Evolutionary conservation across 768 basidiomycete species (phyloP).

Genomic region (Austroboletus festivus): DNA sequence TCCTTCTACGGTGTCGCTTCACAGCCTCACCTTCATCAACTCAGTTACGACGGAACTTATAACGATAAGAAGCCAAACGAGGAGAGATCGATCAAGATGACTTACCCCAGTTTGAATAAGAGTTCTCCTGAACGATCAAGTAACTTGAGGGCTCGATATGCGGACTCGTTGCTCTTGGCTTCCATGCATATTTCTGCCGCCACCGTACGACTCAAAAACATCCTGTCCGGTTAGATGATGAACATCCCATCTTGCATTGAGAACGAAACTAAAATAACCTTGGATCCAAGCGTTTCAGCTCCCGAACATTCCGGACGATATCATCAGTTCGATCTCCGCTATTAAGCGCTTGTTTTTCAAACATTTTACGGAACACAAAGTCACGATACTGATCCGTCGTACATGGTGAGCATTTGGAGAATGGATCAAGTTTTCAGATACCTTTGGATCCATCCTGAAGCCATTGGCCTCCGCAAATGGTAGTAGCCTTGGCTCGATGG

Average conservation of each 20-base stretch:
- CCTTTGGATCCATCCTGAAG: conserved; percentile 77
- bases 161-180: conserved; percentile 64
- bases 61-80: conserved; percentile 11
- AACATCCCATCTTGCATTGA: background rate
- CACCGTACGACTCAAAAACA: conserved; percentile 82
- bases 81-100: background rate
- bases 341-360: conserved; percentile 51
- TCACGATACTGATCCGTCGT: conserved; percentile 59
- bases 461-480: conserved; percentile 72
- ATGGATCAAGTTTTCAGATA: conserved; percentile 23
- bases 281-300: conserved; percentile 65
- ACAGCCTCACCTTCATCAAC: conserved; percentile 56
- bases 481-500: conserved; percentile 72
- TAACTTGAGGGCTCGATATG: conserved; percentile 64
- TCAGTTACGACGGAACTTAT: conserved; percentile 50
- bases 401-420: conserved; percentile 11
- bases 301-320: conserved; percentile 67
- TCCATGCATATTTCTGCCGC: conserved; percentile 84
- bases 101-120: conserved; percentile 66
- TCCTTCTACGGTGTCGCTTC: background rate
- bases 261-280: conserved; percentile 42
- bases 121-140: conserved; percentile 64
- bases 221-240: conserved; percentile 39
- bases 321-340: conserved; percentile 57
- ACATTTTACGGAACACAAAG: conserved; percentile 87